A percentile compares a stretch with the other conserved stretches of the same genome.
These are phyloP conservation scores for Parasarocladium wereldwijsianum DNA, from an alignment of 2,329 filamentous ascomycete genomes.

Conservation along the genomic window DNA sequence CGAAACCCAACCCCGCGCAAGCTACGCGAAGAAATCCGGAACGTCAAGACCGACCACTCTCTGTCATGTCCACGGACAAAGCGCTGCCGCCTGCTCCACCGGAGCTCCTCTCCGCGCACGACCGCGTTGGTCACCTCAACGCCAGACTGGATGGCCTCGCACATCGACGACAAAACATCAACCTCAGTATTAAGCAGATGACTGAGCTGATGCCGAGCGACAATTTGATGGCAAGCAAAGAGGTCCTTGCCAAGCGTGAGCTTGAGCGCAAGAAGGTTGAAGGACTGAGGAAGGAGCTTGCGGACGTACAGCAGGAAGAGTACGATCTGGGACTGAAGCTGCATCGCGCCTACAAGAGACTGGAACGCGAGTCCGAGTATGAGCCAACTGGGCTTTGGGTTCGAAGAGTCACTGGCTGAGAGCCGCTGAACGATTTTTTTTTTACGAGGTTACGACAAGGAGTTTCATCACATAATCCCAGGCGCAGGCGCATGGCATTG, in stretches of 20 bases:
- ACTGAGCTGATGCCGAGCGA: conserved; percentile 64
- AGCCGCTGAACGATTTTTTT: conserved; percentile 17
- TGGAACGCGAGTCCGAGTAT: conserved; percentile 50
- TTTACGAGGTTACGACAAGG: too few species aligned
- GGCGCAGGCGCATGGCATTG: neutral
- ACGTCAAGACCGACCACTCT: conserved; percentile 8
- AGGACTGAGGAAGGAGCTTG: conserved; percentile 48
- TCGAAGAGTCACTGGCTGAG: conserved; percentile 50
- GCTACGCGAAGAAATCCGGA: too few species aligned
- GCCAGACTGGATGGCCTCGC: conserved; percentile 49
- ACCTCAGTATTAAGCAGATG: conserved; percentile 60
- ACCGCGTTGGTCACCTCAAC: conserved; percentile 53
- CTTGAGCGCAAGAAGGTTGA: conserved; percentile 51
- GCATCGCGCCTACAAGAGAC: conserved; percentile 59
- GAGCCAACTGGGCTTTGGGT: conserved; percentile 66
- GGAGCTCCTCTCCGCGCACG: conserved; percentile 38
- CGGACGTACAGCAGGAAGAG: conserved; percentile 61
- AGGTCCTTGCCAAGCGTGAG: conserved; percentile 43
- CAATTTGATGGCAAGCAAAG: conserved; percentile 49
- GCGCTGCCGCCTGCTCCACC: conserved; percentile 46
- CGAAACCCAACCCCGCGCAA: too few species aligned
- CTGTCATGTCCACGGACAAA: conserved; percentile 33
- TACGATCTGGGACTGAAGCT: conserved; percentile 66
- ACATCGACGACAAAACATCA: conserved; percentile 57
- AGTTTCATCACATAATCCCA: too few species aligned